Evolutionary conservation across 2,329 filamentous ascomycete genomes (phyloP).

Genomic region (Blastomyces emzantsi): DNA sequence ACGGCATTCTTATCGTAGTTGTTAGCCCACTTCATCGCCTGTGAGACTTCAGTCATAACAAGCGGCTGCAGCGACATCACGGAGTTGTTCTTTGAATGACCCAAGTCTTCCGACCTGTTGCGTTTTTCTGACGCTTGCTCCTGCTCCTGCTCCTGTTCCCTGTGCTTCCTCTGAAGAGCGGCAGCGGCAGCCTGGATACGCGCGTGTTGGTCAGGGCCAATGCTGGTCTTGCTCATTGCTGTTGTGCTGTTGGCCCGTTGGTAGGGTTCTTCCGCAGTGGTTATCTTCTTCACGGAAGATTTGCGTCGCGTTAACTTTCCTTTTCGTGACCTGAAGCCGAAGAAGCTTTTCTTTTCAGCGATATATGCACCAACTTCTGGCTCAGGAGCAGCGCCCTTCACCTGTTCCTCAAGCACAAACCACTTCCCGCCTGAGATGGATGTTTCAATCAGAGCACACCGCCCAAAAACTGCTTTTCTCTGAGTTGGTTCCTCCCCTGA

Average conservation of each 20-base stretch:
- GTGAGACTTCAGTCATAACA: constrained; percentile 77
- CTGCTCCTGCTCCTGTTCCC: constrained; percentile 47
- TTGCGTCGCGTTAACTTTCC: constrained; percentile 61
- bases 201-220: constrained; percentile 85
- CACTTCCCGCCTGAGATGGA: constrained; percentile 71
- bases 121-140: constrained; percentile 41
- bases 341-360: constrained; percentile 90
- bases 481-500: constrained; percentile 78
- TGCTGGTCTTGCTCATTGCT: constrained; percentile 65
- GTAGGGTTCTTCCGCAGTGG: constrained; percentile 43
- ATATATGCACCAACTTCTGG: constrained; percentile 81
- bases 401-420: constrained; percentile 93
- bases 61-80: constrained; percentile 78
- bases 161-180: constrained; percentile 64
- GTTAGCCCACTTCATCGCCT: constrained; percentile 93
- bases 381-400: constrained; percentile 82
- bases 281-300: constrained; percentile 55
- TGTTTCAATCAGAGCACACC: constrained; percentile 88
- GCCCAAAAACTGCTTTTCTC: constrained; percentile 86
- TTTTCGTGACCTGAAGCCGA: constrained; percentile 68
- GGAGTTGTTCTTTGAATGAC: constrained; percentile 69
- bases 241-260: constrained; percentile 42
- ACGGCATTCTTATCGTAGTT: constrained; percentile 88
- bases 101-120: constrained; percentile 47
- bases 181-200: constrained; percentile 87